phyloP scores from a whole-genome alignment of 495 filamentous ascomycete genomes.

The Penicillium crystallinum region DNA sequence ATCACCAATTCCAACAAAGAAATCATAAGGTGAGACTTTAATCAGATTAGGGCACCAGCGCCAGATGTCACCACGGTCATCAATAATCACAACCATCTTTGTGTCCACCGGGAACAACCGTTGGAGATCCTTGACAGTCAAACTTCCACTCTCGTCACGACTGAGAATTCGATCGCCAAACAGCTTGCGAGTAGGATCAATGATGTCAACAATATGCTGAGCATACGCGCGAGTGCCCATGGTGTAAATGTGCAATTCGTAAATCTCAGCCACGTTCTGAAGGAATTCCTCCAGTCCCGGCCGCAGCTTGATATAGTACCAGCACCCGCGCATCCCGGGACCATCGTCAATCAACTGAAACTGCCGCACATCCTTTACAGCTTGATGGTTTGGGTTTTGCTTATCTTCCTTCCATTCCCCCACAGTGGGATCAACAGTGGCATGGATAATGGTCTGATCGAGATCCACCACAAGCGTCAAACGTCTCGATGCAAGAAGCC shows the following conservation, averaged over 20 bases:
- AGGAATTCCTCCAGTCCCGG: conserved; percentile 84
- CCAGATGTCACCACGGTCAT: conserved; percentile 98
- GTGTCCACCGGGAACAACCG: conserved; percentile 94
- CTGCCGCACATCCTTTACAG: conserved; percentile 76
- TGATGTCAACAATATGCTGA: conserved; percentile 81
- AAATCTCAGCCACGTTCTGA: conserved; percentile 69
- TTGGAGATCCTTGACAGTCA: conserved; percentile 83
- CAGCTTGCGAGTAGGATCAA: conserved; percentile 83
- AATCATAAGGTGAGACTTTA: conserved; percentile 92
- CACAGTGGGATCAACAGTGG: conserved; percentile 93
- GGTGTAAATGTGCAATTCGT: conserved; percentile 96
- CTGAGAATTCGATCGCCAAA: conserved; percentile 95
- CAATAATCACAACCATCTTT: conserved; percentile 98
- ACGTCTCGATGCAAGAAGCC: conserved; percentile 71
- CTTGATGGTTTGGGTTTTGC: conserved; percentile 83
- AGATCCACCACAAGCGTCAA: conserved; percentile 94
- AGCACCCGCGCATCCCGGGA: conserved; percentile 65
- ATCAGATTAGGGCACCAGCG: conserved; percentile 89
- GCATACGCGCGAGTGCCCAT: conserved; percentile 98
- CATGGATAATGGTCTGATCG: conserved; percentile 98
- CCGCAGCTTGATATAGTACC: conserved; percentile 99
- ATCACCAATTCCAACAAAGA: conserved; percentile 96
- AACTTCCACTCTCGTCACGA: conserved; percentile 90
- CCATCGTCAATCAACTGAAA: conserved; percentile 88
- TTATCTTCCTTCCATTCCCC: conserved; percentile 90